Evolutionary conservation across 2,329 filamentous ascomycete genomes (phyloP).

Genomic region (Sporothrix schenckii): DNA sequence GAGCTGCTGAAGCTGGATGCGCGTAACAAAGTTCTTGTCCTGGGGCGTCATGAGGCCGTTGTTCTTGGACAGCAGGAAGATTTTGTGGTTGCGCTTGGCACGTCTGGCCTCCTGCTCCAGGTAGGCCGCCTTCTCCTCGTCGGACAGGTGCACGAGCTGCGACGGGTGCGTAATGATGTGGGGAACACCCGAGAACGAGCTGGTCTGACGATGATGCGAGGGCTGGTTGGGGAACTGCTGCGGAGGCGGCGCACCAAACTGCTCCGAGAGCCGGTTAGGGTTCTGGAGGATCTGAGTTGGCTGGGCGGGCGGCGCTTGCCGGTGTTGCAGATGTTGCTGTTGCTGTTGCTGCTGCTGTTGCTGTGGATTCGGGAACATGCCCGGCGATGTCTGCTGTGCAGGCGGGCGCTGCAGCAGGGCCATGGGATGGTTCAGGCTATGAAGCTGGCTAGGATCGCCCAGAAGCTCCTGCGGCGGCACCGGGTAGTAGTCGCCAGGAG

Average conservation of each 20-base stretch:
- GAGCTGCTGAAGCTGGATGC: conserved; percentile 95
- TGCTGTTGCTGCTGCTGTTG: conserved; percentile 38
- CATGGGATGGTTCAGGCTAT: conserved; percentile 49
- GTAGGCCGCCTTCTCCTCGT: conserved; percentile 81
- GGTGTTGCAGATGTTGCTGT: conserved; percentile 38
- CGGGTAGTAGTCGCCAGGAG: conserved; percentile 33
- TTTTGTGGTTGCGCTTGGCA: conserved; percentile 97
- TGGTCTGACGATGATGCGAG: conserved; percentile 52
- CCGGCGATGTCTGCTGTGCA: conserved; percentile 47
- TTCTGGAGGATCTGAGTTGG: conserved; percentile 81
- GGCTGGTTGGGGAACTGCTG: conserved; percentile 40
- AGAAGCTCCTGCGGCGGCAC: conserved; percentile 31
- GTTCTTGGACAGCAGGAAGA: conserved; percentile 86
- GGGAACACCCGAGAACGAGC: conserved; percentile 57
- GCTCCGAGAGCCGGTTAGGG: conserved; percentile 63
- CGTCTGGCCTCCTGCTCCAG: conserved; percentile 90
- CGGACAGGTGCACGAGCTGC: conserved; percentile 74
- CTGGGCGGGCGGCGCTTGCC: conserved; percentile 49
- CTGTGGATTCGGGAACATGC: conserved; percentile 41
- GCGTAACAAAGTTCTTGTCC: conserved; percentile 98
- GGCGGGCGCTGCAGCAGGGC: conserved; percentile 60
- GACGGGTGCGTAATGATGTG: conserved; percentile 64
- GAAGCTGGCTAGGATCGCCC: conserved; percentile 21
- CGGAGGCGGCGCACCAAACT: conserved; percentile 39
- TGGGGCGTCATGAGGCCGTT: conserved; percentile 99